A percentile compares a stretch with the other conserved stretches of the same genome.
phyloP scores from a whole-genome alignment of 768 basidiomycete genomes.

The Termitomyces bulborhizus region DNA sequence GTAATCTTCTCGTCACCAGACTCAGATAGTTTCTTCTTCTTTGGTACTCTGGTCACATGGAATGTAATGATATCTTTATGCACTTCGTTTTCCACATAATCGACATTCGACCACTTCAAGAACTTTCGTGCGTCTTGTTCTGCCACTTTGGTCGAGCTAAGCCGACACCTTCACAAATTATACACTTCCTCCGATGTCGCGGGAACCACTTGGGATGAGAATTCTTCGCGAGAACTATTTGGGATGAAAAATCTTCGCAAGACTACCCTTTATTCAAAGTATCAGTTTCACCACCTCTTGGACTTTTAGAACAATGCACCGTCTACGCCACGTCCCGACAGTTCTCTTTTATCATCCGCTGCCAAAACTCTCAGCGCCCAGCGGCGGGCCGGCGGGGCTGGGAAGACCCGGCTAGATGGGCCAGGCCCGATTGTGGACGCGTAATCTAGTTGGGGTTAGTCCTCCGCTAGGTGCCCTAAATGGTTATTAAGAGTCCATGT shows the following conservation, averaged over 20 bases:
- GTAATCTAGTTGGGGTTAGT: conserved; percentile 7
- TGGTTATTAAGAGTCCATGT: conserved; percentile 10
- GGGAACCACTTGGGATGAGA: neutral
- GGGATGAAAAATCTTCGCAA: neutral
- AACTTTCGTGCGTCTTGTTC: neutral
- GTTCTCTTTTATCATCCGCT: neutral
- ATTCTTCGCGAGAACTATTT: neutral
- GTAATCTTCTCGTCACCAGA: neutral
- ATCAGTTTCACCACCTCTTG: neutral
- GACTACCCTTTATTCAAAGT: neutral
- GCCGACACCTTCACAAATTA: neutral
- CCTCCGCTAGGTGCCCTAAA: conserved; percentile 2
- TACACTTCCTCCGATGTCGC: neutral
- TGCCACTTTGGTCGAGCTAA: neutral
- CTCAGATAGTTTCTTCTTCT: neutral
- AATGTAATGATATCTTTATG: neutral
- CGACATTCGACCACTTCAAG: neutral
- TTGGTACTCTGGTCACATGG: conserved; percentile 7
- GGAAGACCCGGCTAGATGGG: neutral
- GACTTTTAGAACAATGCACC: neutral
- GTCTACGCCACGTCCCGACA: neutral
- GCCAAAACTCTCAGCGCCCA: neutral
- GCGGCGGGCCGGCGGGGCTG: neutral
- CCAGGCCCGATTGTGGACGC: neutral
- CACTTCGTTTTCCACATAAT: neutral